Conservation (phyloP, 306 rosid species). For the Lablab purpureus region DNA sequence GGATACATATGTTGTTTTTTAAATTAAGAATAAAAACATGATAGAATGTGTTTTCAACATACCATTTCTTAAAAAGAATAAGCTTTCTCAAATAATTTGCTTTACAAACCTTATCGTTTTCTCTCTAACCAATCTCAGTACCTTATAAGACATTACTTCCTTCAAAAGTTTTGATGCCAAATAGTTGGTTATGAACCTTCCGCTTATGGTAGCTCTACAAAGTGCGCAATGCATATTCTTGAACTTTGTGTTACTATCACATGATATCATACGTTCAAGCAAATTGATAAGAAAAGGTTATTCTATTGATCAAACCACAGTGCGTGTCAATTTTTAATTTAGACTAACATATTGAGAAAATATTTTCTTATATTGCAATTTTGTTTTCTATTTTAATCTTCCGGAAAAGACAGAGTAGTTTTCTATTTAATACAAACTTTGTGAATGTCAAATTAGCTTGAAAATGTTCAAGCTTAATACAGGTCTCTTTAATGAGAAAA, state of each 20-base stretch:
- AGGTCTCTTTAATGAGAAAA: not conserved
- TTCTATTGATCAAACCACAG: not conserved
- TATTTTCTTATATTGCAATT: not conserved
- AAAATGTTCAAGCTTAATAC: not conserved
- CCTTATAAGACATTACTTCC: not conserved
- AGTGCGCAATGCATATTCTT: not conserved
- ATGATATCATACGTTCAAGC: not conserved
- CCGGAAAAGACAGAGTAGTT: not conserved
- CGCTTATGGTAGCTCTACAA: not conserved
- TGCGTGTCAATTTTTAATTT: not conserved
- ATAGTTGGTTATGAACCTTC: not conserved
- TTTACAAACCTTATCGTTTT: slow-evolving; percentile 1
- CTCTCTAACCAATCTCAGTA: not conserved
- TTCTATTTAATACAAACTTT: not conserved
- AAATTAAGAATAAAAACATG: not conserved
- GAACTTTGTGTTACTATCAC: not conserved
- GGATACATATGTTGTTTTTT: not conserved
- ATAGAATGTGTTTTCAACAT: not conserved
- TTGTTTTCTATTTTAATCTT: not conserved
- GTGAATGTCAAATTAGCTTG: not conserved
- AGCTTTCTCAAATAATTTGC: not conserved
- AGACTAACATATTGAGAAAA: not conserved
- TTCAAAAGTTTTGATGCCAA: not conserved
- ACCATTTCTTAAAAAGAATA: not conserved
- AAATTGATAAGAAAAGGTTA: not conserved